Conservation (phyloP, 495 filamentous ascomycete genomes). For the Physcia stellaris region DNA sequence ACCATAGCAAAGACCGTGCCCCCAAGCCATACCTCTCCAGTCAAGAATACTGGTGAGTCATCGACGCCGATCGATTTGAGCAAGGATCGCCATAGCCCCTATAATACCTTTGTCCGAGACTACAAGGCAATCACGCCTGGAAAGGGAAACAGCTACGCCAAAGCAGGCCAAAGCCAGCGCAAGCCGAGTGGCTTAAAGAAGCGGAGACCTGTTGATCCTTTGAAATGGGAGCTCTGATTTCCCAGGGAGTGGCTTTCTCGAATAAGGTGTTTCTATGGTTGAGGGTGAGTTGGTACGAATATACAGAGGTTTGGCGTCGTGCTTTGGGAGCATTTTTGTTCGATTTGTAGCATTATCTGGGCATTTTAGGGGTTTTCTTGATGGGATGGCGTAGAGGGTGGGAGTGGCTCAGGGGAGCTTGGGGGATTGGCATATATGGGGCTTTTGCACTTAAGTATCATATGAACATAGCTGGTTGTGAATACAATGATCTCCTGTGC, state of each 20-base stretch:
- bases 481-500: too few relatives aligned
- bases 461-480: not conserved
- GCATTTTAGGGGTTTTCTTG: too few relatives aligned
- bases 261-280: too few relatives aligned
- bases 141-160: slow-evolving; percentile 15
- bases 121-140: slow-evolving; percentile 10
- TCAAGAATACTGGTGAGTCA: not conserved
- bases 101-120: slow-evolving; percentile 8
- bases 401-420: not conserved
- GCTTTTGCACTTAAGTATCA: slow-evolving; percentile 9
- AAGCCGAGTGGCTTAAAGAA: too few relatives aligned
- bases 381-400: not conserved
- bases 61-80: slow-evolving; percentile 8
- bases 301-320: too few relatives aligned
- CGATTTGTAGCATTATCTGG: too few relatives aligned
- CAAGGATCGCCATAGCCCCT: slow-evolving; percentile 12
- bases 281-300: too few relatives aligned
- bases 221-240: too few relatives aligned
- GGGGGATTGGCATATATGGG: not conserved
- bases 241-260: too few relatives aligned
- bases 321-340: too few relatives aligned
- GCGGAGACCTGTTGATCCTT: too few relatives aligned
- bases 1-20: not conserved
- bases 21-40: not conserved
- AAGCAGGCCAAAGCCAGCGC: too few relatives aligned